Percentiles rank a stretch among this genome's conserved stretches.
These are phyloP conservation scores for Apophysomyces trapeziformis DNA, from an alignment of 371 early-diverging fungal species.

Conservation along the genomic window DNA sequence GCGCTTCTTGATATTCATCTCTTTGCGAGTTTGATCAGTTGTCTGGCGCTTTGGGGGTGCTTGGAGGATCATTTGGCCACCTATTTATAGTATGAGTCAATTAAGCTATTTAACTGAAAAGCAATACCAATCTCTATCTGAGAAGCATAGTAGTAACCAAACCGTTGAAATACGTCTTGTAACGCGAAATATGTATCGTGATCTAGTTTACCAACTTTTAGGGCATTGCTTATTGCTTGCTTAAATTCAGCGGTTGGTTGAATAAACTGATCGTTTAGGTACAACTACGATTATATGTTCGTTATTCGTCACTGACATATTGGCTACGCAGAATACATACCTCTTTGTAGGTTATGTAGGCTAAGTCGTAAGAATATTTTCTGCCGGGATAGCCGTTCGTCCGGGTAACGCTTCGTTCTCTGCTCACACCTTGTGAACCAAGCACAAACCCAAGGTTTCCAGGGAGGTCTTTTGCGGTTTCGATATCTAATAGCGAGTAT, in stretches of 20 bases:
- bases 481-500: background rate
- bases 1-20: too few relatives aligned
- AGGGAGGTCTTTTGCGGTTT: background rate
- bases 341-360: background rate
- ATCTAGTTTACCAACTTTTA: background rate
- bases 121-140: background rate
- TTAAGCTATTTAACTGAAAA: background rate
- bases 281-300: background rate
- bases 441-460: background rate
- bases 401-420: background rate
- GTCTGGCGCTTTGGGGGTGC: background rate
- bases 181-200: background rate
- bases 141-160: background rate
- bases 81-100: background rate
- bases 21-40: too few relatives aligned
- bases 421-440: background rate
- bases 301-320: background rate
- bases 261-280: background rate
- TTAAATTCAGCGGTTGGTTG: background rate
- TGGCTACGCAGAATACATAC: background rate
- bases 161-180: slow-evolving; percentile 4
- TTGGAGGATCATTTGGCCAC: background rate
- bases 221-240: background rate
- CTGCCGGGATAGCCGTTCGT: background rate
- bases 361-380: background rate